These are phyloP conservation scores for Melaleuca alternifolia DNA, from an alignment of 345 rosid genomes.

Conservation along the genomic window DNA sequence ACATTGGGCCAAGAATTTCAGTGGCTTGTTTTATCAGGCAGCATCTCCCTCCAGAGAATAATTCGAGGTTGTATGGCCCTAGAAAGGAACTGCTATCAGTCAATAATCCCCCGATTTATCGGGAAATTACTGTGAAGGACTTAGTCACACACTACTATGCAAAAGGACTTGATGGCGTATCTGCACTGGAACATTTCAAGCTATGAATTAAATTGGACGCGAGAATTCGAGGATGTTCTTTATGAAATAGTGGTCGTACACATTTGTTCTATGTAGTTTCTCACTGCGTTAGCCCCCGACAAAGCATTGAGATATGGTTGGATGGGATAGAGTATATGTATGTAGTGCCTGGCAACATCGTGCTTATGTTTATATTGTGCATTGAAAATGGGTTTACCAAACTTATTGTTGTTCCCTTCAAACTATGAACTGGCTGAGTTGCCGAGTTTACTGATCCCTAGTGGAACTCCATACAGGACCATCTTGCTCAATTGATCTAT, in stretches of 20 bases:
- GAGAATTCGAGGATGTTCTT: neutral
- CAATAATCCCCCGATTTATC: conserved; percentile 13
- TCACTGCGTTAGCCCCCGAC: neutral
- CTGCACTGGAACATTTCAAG: conserved; percentile 13
- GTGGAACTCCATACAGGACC: neutral
- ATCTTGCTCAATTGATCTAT: neutral
- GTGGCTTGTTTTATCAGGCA: conserved; percentile 12
- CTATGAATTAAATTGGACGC: neutral
- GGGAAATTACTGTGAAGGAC: conserved; percentile 5
- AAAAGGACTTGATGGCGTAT: conserved; percentile 10
- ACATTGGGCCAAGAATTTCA: conserved; percentile 12
- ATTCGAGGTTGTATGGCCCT: conserved; percentile 12
- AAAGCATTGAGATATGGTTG: neutral
- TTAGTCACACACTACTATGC: neutral
- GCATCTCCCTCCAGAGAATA: conserved; percentile 2
- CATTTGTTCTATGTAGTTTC: neutral
- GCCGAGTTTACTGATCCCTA: neutral
- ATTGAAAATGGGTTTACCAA: neutral
- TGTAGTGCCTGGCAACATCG: neutral
- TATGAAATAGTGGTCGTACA: neutral
- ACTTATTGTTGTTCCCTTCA: neutral
- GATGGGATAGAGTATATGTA: neutral
- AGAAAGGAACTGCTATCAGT: conserved; percentile 19
- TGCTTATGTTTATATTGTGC: neutral
- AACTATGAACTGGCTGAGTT: neutral